These are phyloP conservation scores for Phragmites australis DNA, from an alignment of 176 grass and related monocot genomes.

Conservation along the genomic window DNA sequence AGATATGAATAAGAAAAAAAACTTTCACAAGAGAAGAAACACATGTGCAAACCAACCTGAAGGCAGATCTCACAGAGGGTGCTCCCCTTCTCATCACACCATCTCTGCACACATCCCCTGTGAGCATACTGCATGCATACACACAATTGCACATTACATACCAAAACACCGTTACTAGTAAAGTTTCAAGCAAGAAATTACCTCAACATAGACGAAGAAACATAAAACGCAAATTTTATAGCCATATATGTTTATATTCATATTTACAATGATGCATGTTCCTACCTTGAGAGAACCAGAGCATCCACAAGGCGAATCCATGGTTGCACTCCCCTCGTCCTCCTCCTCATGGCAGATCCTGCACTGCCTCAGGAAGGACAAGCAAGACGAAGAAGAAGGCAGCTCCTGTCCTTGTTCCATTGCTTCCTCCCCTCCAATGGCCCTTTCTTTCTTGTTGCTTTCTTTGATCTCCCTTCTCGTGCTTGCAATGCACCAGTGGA, in stretches of 20 bases:
- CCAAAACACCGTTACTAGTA: neutral
- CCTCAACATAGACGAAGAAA: neutral
- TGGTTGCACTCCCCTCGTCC: constrained; percentile 33
- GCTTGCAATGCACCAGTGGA: constrained; percentile 7
- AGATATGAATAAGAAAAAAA: neutral
- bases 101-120: constrained; percentile 89
- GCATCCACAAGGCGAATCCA: constrained; percentile 87
- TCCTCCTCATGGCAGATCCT: constrained; percentile 92
- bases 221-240: neutral
- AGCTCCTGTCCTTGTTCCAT: constrained; percentile 37
- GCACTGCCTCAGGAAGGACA: constrained; percentile 53
- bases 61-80: constrained; percentile 89
- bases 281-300: constrained; percentile 87
- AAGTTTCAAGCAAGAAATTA: neutral
- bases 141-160: constrained; percentile 1
- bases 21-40: neutral
- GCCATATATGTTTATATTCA: neutral
- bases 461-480: constrained; percentile 21
- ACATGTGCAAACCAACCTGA: constrained; percentile 54
- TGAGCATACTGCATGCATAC: constrained; percentile 67
- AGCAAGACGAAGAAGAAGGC: constrained; percentile 25
- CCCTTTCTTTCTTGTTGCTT: constrained; percentile 9
- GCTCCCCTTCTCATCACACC: constrained; percentile 97
- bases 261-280: neutral
- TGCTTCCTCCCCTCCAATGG: neutral